Conservation (phyloP, 192 early-diverging fungal species). For the Entomortierella parvispora region DNA sequence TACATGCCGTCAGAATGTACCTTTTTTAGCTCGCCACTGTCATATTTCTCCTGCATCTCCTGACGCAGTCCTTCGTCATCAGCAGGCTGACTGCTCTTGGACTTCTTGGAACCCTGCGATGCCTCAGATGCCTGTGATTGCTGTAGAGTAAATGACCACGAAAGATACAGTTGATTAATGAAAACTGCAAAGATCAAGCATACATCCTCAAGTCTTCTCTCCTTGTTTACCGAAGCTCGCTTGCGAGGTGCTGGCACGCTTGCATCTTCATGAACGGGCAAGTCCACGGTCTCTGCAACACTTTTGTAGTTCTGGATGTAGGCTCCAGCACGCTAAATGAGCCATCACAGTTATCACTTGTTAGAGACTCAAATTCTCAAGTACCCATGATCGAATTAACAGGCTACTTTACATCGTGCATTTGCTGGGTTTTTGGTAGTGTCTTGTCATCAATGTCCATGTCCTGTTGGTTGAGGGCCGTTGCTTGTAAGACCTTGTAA, state of each 20-base stretch:
- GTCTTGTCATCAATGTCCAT: slow-evolving; percentile 55
- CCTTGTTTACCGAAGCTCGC: slow-evolving; percentile 19
- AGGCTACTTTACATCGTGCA: slow-evolving; percentile 25
- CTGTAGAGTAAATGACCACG: neutral
- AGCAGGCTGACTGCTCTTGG: slow-evolving; percentile 11
- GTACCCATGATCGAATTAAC: neutral
- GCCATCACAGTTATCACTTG: neutral
- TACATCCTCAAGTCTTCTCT: neutral
- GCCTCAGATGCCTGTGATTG: slow-evolving; percentile 5
- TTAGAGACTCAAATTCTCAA: neutral
- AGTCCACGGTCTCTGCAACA: slow-evolving; percentile 10
- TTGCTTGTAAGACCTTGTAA: slow-evolving; percentile 50
- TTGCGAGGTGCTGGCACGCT: slow-evolving; percentile 8
- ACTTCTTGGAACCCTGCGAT: slow-evolving; percentile 17
- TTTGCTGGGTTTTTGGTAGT: slow-evolving; percentile 43
- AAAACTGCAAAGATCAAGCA: no score
- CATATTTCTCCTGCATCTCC: slow-evolving; percentile 27
- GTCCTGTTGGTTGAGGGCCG: slow-evolving; percentile 51
- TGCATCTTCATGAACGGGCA: neutral
- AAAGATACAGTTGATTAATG: no score
- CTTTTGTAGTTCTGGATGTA: slow-evolving; percentile 44
- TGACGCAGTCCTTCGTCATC: slow-evolving; percentile 4
- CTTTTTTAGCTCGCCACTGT: slow-evolving; percentile 32
- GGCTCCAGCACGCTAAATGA: slow-evolving; percentile 43
- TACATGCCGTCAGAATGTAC: no score